Evolutionary conservation across 495 filamentous ascomycete species (phyloP), one percentile per base, ranked within the genome.

Genomic region (Trichoderma parareesei): DNA sequence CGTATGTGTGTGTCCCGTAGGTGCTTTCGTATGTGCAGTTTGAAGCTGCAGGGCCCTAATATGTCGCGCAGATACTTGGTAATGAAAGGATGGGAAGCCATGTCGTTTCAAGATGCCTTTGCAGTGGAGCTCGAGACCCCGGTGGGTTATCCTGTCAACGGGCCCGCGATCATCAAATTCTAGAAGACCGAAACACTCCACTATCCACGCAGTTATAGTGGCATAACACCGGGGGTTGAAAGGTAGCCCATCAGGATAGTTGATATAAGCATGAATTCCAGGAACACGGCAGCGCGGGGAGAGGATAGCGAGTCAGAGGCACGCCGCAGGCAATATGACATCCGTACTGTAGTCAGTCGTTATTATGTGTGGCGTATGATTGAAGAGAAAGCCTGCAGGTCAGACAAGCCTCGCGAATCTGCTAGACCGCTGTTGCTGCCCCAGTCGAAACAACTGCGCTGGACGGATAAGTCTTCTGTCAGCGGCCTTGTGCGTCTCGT

Each of bases 31-130:
- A 18, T 27, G 48, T 53, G 20, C 48, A 53, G 27, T 13, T 49
- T 57, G 27, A 57, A 35, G 27, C 27, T 37, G 33, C 37, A 57
- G 53, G 27, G 27, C 53, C 2, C 10, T 57, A 11, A 8, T 35
- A 37, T 38, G 46, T 49, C n/a, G 46, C 46, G 46, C 46, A 49
- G 46, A 49, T 49, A 49, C 18, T 37, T 37, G 16, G 53, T 57
- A 57, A 57, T 57, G 53, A 57, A 57, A 57, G 53, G 53, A 37
- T 20, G 53, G 37, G 46, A 57, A 14, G 53, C 53, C 53, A 57
- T 57, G 53, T 57, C 53, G 53, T 57, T 57, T 57, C 53, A 57
- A 57, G 53, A 37, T 37, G 53, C 53, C 53, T 38, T 57, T 35
- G 33, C 53, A 37, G 53, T 57, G 53, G 53, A 57, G 13, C 53